phyloP scores from a whole-genome alignment of 2,329 filamentous ascomycete species.

The Cladophialophora psammophila region DNA sequence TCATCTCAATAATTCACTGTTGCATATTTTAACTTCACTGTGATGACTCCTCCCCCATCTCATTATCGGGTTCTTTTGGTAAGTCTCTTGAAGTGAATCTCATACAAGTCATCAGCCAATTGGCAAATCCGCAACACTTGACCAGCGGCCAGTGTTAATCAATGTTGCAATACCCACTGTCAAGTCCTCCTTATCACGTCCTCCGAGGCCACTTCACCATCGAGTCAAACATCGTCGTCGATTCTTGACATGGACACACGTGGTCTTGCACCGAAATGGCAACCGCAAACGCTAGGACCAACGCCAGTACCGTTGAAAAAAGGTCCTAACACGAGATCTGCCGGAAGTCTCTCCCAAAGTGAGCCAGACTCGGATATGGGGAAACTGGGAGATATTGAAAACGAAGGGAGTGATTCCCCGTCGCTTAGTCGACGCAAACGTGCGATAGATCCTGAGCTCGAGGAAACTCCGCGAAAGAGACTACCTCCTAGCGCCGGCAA shows the following conservation, averaged over 20 bases:
- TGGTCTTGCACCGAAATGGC: neutral
- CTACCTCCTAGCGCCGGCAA: neutral
- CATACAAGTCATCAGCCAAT: neutral
- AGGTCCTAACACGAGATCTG: neutral
- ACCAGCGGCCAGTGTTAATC: neutral
- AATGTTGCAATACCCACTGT: neutral
- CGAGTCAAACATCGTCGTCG: neutral
- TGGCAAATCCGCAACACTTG: neutral
- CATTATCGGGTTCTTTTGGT: neutral
- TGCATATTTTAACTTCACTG: neutral
- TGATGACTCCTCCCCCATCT: neutral
- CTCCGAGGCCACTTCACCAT: neutral
- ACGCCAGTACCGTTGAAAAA: neutral
- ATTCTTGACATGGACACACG: neutral
- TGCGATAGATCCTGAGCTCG: neutral
- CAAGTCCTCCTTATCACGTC: neutral
- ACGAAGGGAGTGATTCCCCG: neutral
- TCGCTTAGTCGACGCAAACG: neutral
- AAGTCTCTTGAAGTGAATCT: neutral
- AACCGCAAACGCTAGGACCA: neutral
- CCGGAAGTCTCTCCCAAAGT: neutral
- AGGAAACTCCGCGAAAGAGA: conserved; percentile 2
- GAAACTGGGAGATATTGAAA: neutral
- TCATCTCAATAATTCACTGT: neutral
- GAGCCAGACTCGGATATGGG: neutral